A percentile compares a stretch with the other conserved stretches of the same genome.
Conservation (phyloP, 129 eudicot genomes). For the Mikania micrantha region DNA sequence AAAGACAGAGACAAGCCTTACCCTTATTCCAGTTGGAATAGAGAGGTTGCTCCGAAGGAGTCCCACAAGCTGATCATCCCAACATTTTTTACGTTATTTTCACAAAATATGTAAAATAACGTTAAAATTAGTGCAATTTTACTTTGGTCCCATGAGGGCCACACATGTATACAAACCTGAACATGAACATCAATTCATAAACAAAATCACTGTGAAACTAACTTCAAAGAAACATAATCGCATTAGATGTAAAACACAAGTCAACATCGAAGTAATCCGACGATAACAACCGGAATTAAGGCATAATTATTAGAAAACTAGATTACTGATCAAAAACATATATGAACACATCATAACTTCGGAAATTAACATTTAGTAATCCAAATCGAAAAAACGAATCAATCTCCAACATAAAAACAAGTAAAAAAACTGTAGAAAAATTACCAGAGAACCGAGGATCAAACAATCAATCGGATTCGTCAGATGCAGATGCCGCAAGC, state of each 20-base stretch:
- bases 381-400: not conserved
- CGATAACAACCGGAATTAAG: not conserved
- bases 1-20: too few relatives aligned
- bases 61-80: too few relatives aligned
- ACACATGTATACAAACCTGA: too few relatives aligned
- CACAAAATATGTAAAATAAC: too few relatives aligned
- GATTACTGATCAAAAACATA: slow-evolving; percentile 6
- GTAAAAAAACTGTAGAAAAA: not conserved
- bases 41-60: too few relatives aligned
- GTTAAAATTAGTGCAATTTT: too few relatives aligned
- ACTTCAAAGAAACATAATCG: slow-evolving; percentile 3
- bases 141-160: too few relatives aligned
- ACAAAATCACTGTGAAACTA: not conserved
- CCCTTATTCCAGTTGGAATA: too few relatives aligned
- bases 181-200: not conserved
- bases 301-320: slow-evolving; percentile 7
- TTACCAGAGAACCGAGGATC: not conserved
- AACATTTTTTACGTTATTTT: too few relatives aligned
- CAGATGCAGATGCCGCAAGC: slow-evolving; percentile 8
- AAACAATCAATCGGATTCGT: slow-evolving; percentile 28
- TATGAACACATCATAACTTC: slow-evolving; percentile 11
- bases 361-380: slow-evolving; percentile 8
- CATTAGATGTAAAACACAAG: not conserved
- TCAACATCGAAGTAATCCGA: not conserved
- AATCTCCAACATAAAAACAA: slow-evolving; percentile 12